phyloP scores from a whole-genome alignment of 805 yeast species.

The Starmerella stigmatis region DNA sequence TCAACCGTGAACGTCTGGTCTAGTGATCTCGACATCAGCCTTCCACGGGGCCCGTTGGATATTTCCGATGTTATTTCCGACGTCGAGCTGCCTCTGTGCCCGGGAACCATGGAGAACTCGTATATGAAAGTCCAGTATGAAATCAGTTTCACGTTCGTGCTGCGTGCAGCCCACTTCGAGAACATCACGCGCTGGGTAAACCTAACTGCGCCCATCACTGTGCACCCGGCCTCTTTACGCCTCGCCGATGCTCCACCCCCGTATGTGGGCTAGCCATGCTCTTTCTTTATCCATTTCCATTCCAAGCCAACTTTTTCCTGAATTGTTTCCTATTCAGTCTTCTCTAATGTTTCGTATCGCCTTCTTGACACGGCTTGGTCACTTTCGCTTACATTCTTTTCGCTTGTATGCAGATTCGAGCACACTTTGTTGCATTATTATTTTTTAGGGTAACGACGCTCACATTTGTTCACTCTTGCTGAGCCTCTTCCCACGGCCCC shows the following conservation, averaged over 20 bases:
- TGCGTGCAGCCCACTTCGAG: conserved; percentile 5
- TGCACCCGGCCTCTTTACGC: conserved; percentile 9
- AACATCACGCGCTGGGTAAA: conserved; percentile 14
- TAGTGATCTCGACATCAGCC: not conserved
- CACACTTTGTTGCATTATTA: too few species aligned
- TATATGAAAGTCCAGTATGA: not conserved
- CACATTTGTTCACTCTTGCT: too few species aligned
- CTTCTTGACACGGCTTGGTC: too few species aligned
- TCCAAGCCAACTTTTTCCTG: not conserved
- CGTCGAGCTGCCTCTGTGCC: conserved; percentile 10
- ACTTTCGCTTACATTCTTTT: too few species aligned
- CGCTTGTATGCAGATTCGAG: too few species aligned
- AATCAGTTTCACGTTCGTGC: conserved; percentile 7
- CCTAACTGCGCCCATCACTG: conserved; percentile 1
- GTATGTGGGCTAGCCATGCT: not conserved
- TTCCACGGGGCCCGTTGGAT: not conserved
- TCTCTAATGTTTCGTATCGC: not conserved
- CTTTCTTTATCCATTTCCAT: too few species aligned
- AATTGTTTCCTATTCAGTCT: not conserved
- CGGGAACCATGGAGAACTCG: conserved; percentile 6
- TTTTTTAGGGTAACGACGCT: too few species aligned
- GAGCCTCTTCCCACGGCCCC: too few species aligned
- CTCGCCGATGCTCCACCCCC: conserved; percentile 2
- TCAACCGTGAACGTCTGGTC: not conserved
- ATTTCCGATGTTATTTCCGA: conserved; percentile 8